phyloP scores from a whole-genome alignment of 495 filamentous ascomycete species.

The Penicillium bialowiezense region DNA sequence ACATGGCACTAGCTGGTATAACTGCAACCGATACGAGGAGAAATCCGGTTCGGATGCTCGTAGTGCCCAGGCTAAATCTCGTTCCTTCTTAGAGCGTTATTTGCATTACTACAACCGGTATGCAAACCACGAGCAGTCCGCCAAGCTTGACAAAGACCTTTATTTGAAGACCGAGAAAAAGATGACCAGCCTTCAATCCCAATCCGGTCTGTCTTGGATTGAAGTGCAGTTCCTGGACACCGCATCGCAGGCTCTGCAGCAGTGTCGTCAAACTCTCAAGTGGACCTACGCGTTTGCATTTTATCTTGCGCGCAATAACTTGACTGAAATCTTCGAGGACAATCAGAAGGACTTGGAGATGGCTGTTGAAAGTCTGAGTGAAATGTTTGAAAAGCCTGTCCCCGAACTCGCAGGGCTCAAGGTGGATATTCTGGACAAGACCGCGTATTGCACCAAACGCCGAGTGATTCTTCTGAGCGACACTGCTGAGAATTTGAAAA shows the following conservation, averaged over 20 bases:
- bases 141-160: slow-evolving; percentile 94
- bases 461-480: slow-evolving; percentile 85
- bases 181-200: slow-evolving; percentile 91
- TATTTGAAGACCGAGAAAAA: slow-evolving; percentile 97
- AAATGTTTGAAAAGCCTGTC: slow-evolving; percentile 97
- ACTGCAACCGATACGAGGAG: slow-evolving; percentile 96
- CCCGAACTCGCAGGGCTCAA: slow-evolving; percentile 80
- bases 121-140: slow-evolving; percentile 97
- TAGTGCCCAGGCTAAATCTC: slow-evolving; percentile 84
- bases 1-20: slow-evolving; percentile 99
- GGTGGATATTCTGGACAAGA: slow-evolving; percentile 98
- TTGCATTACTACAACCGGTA: slow-evolving; percentile 99
- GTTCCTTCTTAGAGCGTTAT: slow-evolving; percentile 87
- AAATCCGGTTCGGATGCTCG: slow-evolving; percentile 88
- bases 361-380: slow-evolving; percentile 89
- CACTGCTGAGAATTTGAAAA: slow-evolving; percentile 85
- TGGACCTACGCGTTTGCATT: slow-evolving; percentile 99
- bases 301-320: slow-evolving; percentile 91
- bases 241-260: slow-evolving; percentile 90
- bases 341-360: slow-evolving; percentile 98
- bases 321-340: slow-evolving; percentile 96
- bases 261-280: slow-evolving; percentile 93
- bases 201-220: slow-evolving; percentile 97
- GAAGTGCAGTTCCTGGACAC: slow-evolving; percentile 95
- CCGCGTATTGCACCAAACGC: slow-evolving; percentile 89